These are phyloP conservation scores for Laburnicola sp. DNA, from an alignment of 2,329 filamentous ascomycete genomes.

Conservation along the genomic window DNA sequence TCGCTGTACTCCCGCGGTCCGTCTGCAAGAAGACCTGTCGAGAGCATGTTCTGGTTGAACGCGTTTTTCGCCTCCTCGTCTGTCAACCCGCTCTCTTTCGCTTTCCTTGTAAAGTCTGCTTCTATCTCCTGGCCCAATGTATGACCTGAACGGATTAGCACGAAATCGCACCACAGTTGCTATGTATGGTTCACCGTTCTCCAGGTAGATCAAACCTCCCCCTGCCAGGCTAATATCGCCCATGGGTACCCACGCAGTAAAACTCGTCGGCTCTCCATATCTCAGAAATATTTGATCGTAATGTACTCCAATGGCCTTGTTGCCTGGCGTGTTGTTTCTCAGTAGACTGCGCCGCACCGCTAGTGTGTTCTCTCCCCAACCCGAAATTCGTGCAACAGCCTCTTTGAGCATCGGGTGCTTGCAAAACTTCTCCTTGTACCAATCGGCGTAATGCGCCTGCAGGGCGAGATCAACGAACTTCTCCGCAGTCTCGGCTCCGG, in stretches of 20 bases:
- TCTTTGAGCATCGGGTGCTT: slow-evolving; percentile 55
- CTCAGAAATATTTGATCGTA: slow-evolving; percentile 64
- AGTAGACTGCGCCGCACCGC: slow-evolving; percentile 55
- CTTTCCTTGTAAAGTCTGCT: slow-evolving; percentile 53
- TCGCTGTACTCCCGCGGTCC: slow-evolving; percentile 52
- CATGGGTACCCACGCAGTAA: slow-evolving; percentile 63
- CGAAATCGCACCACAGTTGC: slow-evolving; percentile 1
- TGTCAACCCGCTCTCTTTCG: slow-evolving; percentile 53
- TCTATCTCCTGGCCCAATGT: slow-evolving; percentile 56
- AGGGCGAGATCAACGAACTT: slow-evolving; percentile 57
- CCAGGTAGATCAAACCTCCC: slow-evolving; percentile 63
- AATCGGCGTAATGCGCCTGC: slow-evolving; percentile 53
- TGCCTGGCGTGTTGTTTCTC: slow-evolving; percentile 60
- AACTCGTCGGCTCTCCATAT: slow-evolving; percentile 57
- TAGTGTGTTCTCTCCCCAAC: slow-evolving; percentile 57
- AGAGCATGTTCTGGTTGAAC: slow-evolving; percentile 63
- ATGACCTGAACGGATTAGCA: slow-evolving; percentile 38
- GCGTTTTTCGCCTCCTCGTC: slow-evolving; percentile 54
- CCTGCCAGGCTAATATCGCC: slow-evolving; percentile 58
- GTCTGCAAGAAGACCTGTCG: slow-evolving; percentile 57
- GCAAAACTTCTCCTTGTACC: slow-evolving; percentile 57
- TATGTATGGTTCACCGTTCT: slow-evolving; percentile 44
- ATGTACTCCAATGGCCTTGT: slow-evolving; percentile 62
- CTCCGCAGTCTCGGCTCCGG: slow-evolving; percentile 47
- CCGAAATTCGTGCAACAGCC: slow-evolving; percentile 57